These are phyloP conservation scores for Agrocybe pediades DNA, from an alignment of 768 basidiomycete species.

Conservation along the genomic window DNA sequence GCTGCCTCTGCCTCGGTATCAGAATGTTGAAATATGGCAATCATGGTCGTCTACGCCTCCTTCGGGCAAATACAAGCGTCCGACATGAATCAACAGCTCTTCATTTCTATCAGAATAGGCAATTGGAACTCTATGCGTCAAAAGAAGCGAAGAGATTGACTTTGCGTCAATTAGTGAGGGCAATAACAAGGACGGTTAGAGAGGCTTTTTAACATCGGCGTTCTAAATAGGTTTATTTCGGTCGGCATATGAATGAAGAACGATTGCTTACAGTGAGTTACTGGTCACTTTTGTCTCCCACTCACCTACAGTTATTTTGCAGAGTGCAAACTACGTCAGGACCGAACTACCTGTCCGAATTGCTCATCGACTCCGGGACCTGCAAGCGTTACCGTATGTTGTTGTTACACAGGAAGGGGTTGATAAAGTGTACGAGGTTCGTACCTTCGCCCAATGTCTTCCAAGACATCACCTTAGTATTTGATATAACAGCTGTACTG, in stretches of 20 bases:
- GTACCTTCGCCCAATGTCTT: conserved; percentile 19
- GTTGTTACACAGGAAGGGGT: conserved; percentile 87
- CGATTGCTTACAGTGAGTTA: conserved; percentile 68
- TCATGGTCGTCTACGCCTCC: conserved; percentile 10
- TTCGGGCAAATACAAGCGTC: conserved; percentile 7
- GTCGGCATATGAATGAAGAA: conserved; percentile 79
- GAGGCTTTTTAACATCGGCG: not conserved
- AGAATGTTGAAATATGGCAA: conserved; percentile 22
- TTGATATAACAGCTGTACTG: conserved; percentile 68
- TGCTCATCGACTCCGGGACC: conserved; percentile 83
- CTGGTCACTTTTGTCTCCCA: not conserved
- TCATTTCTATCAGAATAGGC: conserved; percentile 82
- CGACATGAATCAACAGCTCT: conserved; percentile 35
- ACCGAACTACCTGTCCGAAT: conserved; percentile 88
- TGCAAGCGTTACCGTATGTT: conserved; percentile 84
- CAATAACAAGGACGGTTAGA: not conserved
- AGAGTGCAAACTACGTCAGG: conserved; percentile 92
- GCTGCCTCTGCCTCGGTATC: conserved; percentile 9
- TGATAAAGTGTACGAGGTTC: conserved; percentile 80
- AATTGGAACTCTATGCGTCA: conserved; percentile 78
- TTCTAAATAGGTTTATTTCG: conserved; percentile 71
- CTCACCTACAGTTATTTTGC: not conserved
- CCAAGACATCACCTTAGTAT: conserved; percentile 1
- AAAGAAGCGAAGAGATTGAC: conserved; percentile 73
- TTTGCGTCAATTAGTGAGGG: conserved; percentile 73